Conservation (phyloP, 305 asterid genomes). For the Plantago rigida region DNA sequence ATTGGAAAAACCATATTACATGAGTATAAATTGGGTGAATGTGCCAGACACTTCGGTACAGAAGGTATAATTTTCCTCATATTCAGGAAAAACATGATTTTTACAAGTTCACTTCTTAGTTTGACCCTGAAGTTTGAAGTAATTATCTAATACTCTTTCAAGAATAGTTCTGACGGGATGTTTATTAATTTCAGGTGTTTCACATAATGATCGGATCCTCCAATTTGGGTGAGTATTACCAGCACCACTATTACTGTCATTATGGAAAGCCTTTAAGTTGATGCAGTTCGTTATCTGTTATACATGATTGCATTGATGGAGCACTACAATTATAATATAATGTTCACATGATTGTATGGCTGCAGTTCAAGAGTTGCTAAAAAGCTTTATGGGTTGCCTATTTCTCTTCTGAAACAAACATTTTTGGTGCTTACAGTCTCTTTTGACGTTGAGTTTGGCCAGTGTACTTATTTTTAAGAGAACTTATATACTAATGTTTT, state of each 20-base stretch:
- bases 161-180: slow-evolving; percentile 18
- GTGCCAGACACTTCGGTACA: too few species aligned
- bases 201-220: slow-evolving; percentile 87
- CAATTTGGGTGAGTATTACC: slow-evolving; percentile 63
- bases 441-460: neutral
- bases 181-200: slow-evolving; percentile 63
- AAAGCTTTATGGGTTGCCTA: neutral
- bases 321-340: neutral
- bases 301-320: slow-evolving; percentile 15
- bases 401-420: neutral
- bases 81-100: too few species aligned
- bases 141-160: too few species aligned
- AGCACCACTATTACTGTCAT: slow-evolving; percentile 18
- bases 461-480: neutral
- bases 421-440: neutral
- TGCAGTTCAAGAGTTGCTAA: neutral
- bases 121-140: too few species aligned
- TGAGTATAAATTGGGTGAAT: too few species aligned
- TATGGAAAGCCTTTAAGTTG: slow-evolving; percentile 15
- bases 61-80: too few species aligned
- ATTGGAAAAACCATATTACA: too few species aligned
- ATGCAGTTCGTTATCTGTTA: slow-evolving; percentile 12
- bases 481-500: neutral
- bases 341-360: neutral
- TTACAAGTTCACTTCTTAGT: too few species aligned